Percentiles rank a stretch among this genome's conserved stretches.
Conservation (phyloP, 2,329 filamentous ascomycete species). For the Alternaria gaisen region DNA sequence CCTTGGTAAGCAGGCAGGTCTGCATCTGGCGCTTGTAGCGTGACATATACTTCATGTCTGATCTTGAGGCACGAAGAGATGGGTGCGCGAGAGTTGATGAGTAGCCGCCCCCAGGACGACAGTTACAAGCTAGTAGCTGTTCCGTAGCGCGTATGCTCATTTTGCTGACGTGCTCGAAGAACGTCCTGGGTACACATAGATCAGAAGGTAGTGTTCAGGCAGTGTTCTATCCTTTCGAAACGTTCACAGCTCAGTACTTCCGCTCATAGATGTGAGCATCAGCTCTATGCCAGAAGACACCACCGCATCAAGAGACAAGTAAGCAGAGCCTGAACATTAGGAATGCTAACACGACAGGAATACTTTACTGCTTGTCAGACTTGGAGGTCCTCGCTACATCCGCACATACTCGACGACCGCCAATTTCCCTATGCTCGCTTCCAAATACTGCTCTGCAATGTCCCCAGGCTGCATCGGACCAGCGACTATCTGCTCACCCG, state of each 20-base stretch:
- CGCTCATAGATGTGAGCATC: not conserved
- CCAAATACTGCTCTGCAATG: too few species aligned
- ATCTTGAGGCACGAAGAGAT: not conserved
- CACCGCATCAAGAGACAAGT: not conserved
- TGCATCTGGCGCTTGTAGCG: not conserved
- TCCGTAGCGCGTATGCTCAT: not conserved
- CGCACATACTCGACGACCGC: too few species aligned
- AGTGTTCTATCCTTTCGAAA: not conserved
- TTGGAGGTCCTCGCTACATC: too few species aligned
- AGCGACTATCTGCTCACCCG: too few species aligned
- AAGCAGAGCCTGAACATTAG: too few species aligned
- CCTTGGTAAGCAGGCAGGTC: not conserved
- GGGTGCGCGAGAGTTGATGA: not conserved
- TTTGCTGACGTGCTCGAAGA: not conserved
- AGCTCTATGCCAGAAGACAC: not conserved
- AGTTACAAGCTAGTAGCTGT: not conserved
- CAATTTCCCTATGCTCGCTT: too few species aligned
- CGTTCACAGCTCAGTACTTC: not conserved
- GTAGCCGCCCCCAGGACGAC: not conserved
- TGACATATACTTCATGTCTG: not conserved
- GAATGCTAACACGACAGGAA: too few species aligned
- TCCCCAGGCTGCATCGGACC: too few species aligned
- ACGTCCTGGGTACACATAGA: not conserved
- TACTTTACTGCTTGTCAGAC: too few species aligned
- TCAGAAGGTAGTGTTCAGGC: not conserved